Evolutionary conservation across 257 asterid genomes (phyloP), one percentile per base, ranked within the genome.

Genomic region (Fraxinus americana): DNA sequence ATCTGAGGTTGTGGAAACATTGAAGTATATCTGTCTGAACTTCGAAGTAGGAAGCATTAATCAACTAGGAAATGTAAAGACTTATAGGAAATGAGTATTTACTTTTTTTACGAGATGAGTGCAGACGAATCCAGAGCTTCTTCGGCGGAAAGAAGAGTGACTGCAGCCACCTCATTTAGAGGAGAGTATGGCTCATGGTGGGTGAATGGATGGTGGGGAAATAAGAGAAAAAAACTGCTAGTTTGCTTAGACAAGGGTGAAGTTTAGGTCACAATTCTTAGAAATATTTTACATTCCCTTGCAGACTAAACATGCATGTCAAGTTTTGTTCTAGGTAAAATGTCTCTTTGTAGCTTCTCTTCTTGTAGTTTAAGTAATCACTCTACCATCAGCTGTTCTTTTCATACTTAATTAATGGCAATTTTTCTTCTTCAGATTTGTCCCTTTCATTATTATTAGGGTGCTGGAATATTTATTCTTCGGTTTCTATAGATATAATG

Each of bases 111-210:
- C 85, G 96, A 67, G 97, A 73, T 1, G 92, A 87, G 77, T 90
- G 89, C 35, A 90, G 88, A 69, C 96, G 94, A 91, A 94, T 67
- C 98, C 97, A 92, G 19, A 91, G 75, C 89, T 90, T 94, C 91
- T 90, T 94, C 77, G 92, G 70, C 74, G 99, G 98, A 81, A 97
- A 91, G 91, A 94, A 77, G 90, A 92, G 92, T 89, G 98, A 91
- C 30, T 87, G 97, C 30, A 94, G 86, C 98, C 98, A 94, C 86
- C 97, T 91, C 98, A 92, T 94, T 83, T 75, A 82, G 81, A 84
- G 75, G 85, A 85, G 82, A 82, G 88, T 78, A 81, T 67, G 83
- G 82, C 75, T 86, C 92, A 84, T 88, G 82, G 84, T 85, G 73
- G 87, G 88, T 84, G 85, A 48, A 71, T 67, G 54, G 65, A 80